phyloP scores from a whole-genome alignment of 768 basidiomycete species.

The Pleurotus eryngii region DNA sequence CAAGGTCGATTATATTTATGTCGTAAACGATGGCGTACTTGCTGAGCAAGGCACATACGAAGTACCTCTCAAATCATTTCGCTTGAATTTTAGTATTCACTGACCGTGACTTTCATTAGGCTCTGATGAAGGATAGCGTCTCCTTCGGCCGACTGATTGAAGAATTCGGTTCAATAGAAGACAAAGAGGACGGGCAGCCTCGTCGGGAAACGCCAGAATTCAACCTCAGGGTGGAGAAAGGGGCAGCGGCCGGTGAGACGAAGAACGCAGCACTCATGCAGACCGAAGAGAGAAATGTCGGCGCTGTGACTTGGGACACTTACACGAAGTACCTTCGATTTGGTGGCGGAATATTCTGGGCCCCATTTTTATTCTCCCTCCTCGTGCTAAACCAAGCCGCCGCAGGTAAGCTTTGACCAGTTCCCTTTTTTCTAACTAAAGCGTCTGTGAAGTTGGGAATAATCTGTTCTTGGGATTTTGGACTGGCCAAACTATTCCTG shows the following conservation, averaged over 20 bases:
- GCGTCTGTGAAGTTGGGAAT: slow-evolving; percentile 40
- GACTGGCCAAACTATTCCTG: slow-evolving; percentile 51
- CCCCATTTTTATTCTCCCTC: slow-evolving; percentile 40
- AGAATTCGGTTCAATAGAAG: slow-evolving; percentile 45
- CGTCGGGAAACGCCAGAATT: slow-evolving; percentile 2
- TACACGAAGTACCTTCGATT: slow-evolving; percentile 46
- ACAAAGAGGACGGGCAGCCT: slow-evolving; percentile 25
- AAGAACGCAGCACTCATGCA: slow-evolving; percentile 39
- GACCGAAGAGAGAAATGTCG: slow-evolving; percentile 54
- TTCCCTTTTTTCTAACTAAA: too few species aligned
- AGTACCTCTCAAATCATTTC: slow-evolving; percentile 20
- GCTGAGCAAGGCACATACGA: slow-evolving; percentile 61
- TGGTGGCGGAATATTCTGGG: slow-evolving; percentile 49
- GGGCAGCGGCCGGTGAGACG: slow-evolving; percentile 21
- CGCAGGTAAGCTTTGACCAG: slow-evolving; percentile 33
- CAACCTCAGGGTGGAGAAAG: slow-evolving; percentile 1
- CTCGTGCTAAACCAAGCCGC: slow-evolving; percentile 47
- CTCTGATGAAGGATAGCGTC: slow-evolving; percentile 38
- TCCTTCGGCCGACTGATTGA: slow-evolving; percentile 52
- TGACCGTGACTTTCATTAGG: slow-evolving; percentile 22
- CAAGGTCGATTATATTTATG: slow-evolving; percentile 60
- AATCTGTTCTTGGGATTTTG: slow-evolving; percentile 74
- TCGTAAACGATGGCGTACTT: slow-evolving; percentile 57
- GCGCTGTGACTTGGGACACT: slow-evolving; percentile 45
- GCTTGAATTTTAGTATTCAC: too few species aligned